Evolutionary conservation across 2,329 filamentous ascomycete species (phyloP).

Genomic region (Verticillium nonalfalfae): DNA sequence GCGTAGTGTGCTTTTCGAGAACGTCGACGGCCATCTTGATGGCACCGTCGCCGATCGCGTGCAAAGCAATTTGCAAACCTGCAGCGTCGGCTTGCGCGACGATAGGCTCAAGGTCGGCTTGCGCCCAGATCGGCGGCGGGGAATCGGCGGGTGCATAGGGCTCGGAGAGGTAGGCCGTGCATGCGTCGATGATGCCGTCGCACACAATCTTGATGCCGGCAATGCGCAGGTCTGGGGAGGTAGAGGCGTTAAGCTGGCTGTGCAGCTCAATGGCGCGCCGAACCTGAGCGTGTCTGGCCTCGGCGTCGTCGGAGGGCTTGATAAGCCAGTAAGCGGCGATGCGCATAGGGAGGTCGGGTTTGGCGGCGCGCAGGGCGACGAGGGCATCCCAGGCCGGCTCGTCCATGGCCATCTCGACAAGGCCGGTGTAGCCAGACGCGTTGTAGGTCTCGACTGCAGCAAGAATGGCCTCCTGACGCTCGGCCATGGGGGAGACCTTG

Average conservation of each 20-base stretch:
- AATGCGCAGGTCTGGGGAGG: constrained; percentile 31
- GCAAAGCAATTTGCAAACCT: constrained; percentile 47
- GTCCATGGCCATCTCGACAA: constrained; percentile 57
- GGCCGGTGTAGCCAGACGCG: constrained; percentile 45
- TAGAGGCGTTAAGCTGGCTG: constrained; percentile 22
- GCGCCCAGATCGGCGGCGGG: constrained; percentile 42
- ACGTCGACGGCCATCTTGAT: constrained; percentile 43
- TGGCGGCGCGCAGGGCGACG: constrained; percentile 32
- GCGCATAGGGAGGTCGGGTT: constrained; percentile 32
- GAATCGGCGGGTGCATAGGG: constrained; percentile 36
- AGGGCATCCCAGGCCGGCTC: constrained; percentile 48
- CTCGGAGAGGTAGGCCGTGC: constrained; percentile 47
- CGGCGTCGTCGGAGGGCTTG: constrained; percentile 34
- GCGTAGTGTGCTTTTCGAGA: constrained; percentile 27
- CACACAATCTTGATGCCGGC: constrained; percentile 54
- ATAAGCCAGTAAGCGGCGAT: constrained; percentile 53
- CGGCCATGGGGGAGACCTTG: constrained; percentile 35
- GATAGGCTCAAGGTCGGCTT: constrained; percentile 40
- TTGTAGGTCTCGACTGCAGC: constrained; percentile 44
- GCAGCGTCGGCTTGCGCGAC: constrained; percentile 39
- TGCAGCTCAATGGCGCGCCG: constrained; percentile 40
- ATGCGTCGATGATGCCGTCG: constrained; percentile 52
- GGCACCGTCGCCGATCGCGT: constrained; percentile 52
- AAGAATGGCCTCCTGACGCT: constrained; percentile 39
- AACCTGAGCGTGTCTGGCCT: constrained; percentile 38